Evolutionary conservation across 1,284 basidiomycete species (phyloP).

Genomic region (Entoloma clypeatum): DNA sequence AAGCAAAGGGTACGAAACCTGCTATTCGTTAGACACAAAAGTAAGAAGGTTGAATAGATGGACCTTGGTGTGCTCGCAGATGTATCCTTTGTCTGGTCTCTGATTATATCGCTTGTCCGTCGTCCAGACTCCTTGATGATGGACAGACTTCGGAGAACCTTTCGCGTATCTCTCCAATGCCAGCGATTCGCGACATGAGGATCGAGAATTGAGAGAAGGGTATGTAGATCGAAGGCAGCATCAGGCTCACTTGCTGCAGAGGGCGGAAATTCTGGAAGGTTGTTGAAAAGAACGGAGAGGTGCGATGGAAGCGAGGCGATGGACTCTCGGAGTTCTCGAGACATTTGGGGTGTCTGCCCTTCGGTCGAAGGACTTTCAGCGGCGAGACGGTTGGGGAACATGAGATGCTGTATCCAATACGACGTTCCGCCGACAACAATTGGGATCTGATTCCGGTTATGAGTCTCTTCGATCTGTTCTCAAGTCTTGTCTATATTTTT

Average conservation of each 20-base stretch:
- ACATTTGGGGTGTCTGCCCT: slow-evolving; percentile 21
- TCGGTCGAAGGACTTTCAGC: slow-evolving; percentile 14
- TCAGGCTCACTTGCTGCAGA: slow-evolving; percentile 50
- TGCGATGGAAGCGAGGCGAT: slow-evolving; percentile 45
- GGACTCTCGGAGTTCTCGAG: slow-evolving; percentile 33
- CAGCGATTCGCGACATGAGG: slow-evolving; percentile 76
- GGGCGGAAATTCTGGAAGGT: slow-evolving; percentile 51
- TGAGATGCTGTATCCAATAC: slow-evolving; percentile 95
- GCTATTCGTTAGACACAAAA: slow-evolving; percentile 12
- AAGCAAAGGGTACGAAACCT: slow-evolving; percentile 86
- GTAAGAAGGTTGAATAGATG: slow-evolving; percentile 6
- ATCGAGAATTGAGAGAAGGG: slow-evolving; percentile 71
- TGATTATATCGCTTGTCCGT: slow-evolving; percentile 66
- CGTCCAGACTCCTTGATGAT: slow-evolving; percentile 76
- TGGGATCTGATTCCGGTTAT: slow-evolving; percentile 62
- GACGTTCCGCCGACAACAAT: slow-evolving; percentile 94
- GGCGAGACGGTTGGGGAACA: slow-evolving; percentile 71
- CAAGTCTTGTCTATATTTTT: slow-evolving; percentile 9
- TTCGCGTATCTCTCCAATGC: slow-evolving; percentile 95
- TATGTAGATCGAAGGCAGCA: slow-evolving; percentile 59
- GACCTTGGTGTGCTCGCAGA: slow-evolving; percentile 46
- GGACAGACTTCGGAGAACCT: slow-evolving; percentile 78
- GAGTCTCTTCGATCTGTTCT: slow-evolving; percentile 66
- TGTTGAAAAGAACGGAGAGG: slow-evolving; percentile 46
- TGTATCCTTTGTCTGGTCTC: slow-evolving; percentile 51